Percentiles rank a stretch among this genome's conserved stretches.
phyloP scores from a whole-genome alignment of 768 basidiomycete genomes.

The Auricularia sp. region DNA sequence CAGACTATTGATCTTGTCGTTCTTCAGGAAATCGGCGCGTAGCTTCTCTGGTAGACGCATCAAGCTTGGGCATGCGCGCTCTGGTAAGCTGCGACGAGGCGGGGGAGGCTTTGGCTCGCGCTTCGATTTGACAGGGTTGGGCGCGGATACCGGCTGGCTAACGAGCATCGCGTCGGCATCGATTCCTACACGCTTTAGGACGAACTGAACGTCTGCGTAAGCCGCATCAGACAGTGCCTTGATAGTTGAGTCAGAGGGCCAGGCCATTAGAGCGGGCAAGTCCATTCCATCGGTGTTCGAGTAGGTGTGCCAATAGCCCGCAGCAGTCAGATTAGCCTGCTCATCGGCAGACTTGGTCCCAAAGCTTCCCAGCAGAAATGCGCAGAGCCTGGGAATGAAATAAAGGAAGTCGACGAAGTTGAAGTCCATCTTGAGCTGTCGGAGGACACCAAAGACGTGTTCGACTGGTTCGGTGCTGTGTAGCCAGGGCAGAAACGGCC shows the following conservation, averaged over 20 bases:
- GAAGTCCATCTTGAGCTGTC: constrained; percentile 18
- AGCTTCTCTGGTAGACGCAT: not conserved
- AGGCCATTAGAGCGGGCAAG: constrained; percentile 13
- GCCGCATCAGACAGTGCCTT: not conserved
- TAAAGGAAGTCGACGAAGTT: constrained; percentile 15
- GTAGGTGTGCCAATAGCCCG: constrained; percentile 23
- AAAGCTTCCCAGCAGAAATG: not conserved
- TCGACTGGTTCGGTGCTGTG: constrained; percentile 23
- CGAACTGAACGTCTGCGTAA: not conserved
- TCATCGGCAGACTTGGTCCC: not conserved
- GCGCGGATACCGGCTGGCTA: not conserved
- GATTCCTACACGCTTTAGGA: not conserved
- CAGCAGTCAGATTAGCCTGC: not conserved
- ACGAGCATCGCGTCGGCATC: not conserved
- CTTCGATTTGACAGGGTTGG: not conserved
- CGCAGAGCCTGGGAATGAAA: constrained; percentile 14
- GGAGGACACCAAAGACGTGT: constrained; percentile 21
- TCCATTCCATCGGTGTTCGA: constrained; percentile 15
- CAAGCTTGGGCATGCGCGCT: not conserved
- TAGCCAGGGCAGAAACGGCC: constrained; percentile 24
- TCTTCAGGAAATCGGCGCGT: not conserved
- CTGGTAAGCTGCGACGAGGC: not conserved
- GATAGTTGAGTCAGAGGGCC: constrained; percentile 16
- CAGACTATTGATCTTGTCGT: not conserved
- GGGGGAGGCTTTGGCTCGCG: not conserved